These are phyloP conservation scores for Hymenoscyphus fructigenus DNA, from an alignment of 2,329 filamentous ascomycete species.

Conservation along the genomic window DNA sequence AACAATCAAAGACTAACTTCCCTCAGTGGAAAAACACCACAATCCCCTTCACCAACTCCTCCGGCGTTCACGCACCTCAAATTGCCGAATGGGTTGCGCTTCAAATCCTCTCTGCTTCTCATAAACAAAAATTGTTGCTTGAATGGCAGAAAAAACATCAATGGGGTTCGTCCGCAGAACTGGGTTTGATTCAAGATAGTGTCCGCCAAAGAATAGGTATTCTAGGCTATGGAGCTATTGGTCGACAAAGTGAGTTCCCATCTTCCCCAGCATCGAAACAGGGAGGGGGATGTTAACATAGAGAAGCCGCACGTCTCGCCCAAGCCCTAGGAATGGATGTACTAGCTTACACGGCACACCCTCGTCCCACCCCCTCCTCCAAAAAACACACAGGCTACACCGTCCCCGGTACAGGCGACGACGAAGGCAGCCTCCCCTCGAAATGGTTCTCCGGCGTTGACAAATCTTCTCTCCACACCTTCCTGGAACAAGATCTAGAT, in stretches of 20 bases:
- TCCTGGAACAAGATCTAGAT: slow-evolving; percentile 39
- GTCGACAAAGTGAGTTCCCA: slow-evolving; percentile 40
- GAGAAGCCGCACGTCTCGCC: slow-evolving; percentile 46
- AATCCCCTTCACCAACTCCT: slow-evolving; percentile 39
- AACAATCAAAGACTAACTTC: background rate
- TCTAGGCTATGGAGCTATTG: slow-evolving; percentile 42
- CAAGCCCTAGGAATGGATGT: slow-evolving; percentile 61
- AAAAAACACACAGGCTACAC: slow-evolving; percentile 59
- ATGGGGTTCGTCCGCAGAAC: slow-evolving; percentile 46
- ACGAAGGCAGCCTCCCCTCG: slow-evolving; percentile 37
- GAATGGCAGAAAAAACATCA: slow-evolving; percentile 55
- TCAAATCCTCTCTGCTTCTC: slow-evolving; percentile 58
- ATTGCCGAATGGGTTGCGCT: slow-evolving; percentile 67
- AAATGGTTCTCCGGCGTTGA: slow-evolving; percentile 40
- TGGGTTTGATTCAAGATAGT: slow-evolving; percentile 47
- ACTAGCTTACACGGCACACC: slow-evolving; percentile 63
- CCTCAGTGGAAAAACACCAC: slow-evolving; percentile 34
- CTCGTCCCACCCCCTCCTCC: slow-evolving; percentile 56
- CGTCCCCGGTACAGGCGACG: slow-evolving; percentile 56
- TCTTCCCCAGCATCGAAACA: background rate
- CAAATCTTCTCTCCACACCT: slow-evolving; percentile 36
- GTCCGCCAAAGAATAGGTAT: slow-evolving; percentile 58
- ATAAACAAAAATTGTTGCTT: slow-evolving; percentile 53
- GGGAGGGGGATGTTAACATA: slow-evolving; percentile 8
- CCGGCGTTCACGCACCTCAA: slow-evolving; percentile 48